These are phyloP conservation scores for Phaffia australis DNA, from an alignment of 768 basidiomycete genomes.

Conservation along the genomic window DNA sequence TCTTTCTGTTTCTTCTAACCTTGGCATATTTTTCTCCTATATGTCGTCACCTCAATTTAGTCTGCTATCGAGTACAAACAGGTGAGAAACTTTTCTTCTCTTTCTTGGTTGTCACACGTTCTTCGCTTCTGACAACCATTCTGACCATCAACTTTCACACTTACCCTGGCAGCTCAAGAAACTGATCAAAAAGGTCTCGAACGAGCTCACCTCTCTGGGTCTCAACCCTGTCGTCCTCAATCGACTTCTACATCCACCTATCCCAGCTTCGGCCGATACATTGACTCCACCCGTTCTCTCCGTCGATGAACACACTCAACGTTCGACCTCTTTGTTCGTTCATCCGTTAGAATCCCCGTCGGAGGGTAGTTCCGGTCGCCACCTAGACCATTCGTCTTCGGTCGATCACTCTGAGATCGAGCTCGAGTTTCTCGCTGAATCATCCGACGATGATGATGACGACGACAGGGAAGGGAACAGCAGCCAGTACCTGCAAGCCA, in stretches of 20 bases:
- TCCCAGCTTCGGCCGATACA: background rate
- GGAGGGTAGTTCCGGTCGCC: too few species aligned
- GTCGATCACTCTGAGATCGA: slow-evolving; percentile 19
- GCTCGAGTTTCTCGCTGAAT: slow-evolving; percentile 25
- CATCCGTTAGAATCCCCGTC: slow-evolving; percentile 18
- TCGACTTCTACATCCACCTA: slow-evolving; percentile 39
- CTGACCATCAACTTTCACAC: background rate
- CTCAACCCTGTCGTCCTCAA: slow-evolving; percentile 43
- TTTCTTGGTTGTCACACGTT: background rate
- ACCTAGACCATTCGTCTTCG: too few species aligned
- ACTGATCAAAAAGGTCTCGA: slow-evolving; percentile 68
- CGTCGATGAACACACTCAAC: too few species aligned
- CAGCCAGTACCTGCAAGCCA: too few species aligned
- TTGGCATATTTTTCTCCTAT: background rate
- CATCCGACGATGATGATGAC: slow-evolving; percentile 1
- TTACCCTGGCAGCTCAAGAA: slow-evolving; percentile 61
- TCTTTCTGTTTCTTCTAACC: background rate
- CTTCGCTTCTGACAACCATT: background rate
- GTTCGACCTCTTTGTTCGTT: background rate
- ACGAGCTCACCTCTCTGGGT: slow-evolving; percentile 64
- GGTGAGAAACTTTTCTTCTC: slow-evolving; percentile 39
- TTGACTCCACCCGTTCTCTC: too few species aligned
- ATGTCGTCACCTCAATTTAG: background rate
- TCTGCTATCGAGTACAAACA: slow-evolving; percentile 76
- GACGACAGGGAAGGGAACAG: background rate